These are phyloP conservation scores for Yueomyces sinensis DNA, from an alignment of 805 yeast genomes.

Conservation along the genomic window DNA sequence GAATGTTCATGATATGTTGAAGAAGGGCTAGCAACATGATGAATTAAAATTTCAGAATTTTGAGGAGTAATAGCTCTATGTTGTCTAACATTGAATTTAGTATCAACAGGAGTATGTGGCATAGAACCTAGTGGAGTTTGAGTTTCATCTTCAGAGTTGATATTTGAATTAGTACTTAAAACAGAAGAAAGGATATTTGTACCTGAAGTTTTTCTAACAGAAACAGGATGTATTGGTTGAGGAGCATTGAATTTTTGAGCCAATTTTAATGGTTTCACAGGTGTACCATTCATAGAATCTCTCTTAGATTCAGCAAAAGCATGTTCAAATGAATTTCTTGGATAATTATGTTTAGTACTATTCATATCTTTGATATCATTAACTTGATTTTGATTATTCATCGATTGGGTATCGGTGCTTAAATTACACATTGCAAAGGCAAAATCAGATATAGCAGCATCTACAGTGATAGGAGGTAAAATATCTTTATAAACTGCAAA, in stretches of 20 bases:
- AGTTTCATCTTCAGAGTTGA: background rate
- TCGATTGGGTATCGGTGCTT: background rate
- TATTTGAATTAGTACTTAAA: conserved; percentile 5
- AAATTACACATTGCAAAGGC: conserved; percentile 53
- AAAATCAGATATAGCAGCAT: conserved; percentile 66
- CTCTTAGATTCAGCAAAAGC: background rate
- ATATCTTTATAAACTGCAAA: conserved; percentile 43
- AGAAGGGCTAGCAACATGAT: too few relatives aligned
- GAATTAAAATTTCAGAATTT: too few relatives aligned
- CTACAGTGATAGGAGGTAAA: conserved; percentile 57
- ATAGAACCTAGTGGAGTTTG: too few relatives aligned
- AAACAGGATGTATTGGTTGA: background rate
- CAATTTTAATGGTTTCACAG: conserved; percentile 59
- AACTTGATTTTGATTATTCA: background rate
- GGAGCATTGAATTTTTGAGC: conserved; percentile 33
- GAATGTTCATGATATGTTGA: too few relatives aligned
- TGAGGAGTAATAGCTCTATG: background rate
- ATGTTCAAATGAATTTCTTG: background rate
- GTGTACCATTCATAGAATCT: conserved; percentile 21
- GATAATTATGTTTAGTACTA: background rate
- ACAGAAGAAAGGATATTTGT: conserved; percentile 15
- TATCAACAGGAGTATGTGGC: too few relatives aligned
- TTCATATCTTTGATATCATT: background rate
- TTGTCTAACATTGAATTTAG: too few relatives aligned
- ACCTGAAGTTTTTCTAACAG: conserved; percentile 16